phyloP scores from a whole-genome alignment of 2,329 filamentous ascomycete genomes.

The Tolypocladium capitatum region DNA sequence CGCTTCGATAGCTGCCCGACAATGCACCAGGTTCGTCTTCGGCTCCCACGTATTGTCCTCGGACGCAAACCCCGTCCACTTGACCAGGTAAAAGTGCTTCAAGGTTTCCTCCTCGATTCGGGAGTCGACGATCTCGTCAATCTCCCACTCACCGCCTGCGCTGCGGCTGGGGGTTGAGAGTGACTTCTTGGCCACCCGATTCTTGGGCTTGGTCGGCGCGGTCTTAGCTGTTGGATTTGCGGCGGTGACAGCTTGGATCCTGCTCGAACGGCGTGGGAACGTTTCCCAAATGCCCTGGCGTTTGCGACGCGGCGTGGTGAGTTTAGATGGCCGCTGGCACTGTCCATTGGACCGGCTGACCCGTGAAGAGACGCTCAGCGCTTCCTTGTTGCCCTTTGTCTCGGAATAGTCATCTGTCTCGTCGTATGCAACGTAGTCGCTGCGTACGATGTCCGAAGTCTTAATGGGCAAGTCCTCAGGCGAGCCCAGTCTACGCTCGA shows the following conservation, averaged over 20 bases:
- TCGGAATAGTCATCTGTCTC: not conserved
- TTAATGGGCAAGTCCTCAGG: not conserved
- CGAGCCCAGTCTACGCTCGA: slow-evolving; percentile 3
- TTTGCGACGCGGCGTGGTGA: not conserved
- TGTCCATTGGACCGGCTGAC: too few species aligned
- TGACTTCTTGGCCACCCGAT: slow-evolving; percentile 1
- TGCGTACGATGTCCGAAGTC: not conserved
- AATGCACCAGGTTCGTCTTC: slow-evolving; percentile 27
- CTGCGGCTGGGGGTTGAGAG: not conserved
- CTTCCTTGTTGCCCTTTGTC: not conserved
- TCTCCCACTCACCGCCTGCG: slow-evolving; percentile 24
- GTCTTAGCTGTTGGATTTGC: not conserved
- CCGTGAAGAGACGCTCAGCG: not conserved
- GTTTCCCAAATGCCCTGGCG: not conserved
- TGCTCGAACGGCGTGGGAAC: not conserved
- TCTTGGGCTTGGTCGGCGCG: slow-evolving; percentile 5
- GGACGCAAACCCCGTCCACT: slow-evolving; percentile 36
- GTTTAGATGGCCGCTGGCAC: too few species aligned
- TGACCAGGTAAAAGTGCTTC: slow-evolving; percentile 32
- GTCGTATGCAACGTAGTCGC: not conserved
- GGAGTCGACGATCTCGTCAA: slow-evolving; percentile 32
- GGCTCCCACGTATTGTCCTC: slow-evolving; percentile 42
- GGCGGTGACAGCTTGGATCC: not conserved
- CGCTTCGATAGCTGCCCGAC: slow-evolving; percentile 19
- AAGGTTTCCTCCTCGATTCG: slow-evolving; percentile 22